A percentile compares a stretch with the other conserved stretches of the same genome.
phyloP scores from a whole-genome alignment of 345 rosid species.

The Jatropha curcas region DNA sequence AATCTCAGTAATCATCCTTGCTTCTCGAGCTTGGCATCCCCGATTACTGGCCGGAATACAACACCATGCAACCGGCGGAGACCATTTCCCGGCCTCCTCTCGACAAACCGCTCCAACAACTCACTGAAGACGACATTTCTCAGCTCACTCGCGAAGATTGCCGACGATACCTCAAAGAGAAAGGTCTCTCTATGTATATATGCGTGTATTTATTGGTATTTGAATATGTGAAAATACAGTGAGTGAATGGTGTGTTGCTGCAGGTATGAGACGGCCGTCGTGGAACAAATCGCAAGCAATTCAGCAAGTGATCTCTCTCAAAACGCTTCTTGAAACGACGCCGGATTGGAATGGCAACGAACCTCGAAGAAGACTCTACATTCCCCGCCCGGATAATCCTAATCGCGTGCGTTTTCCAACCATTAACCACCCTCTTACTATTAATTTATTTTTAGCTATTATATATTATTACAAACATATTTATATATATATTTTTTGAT shows the following conservation, averaged over 20 bases:
- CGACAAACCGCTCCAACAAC: constrained; percentile 68
- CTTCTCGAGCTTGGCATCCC: neutral
- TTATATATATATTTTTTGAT: neutral
- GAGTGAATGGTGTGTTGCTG: neutral
- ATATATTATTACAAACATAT: too few relatives aligned
- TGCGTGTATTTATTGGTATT: neutral
- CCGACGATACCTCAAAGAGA: constrained; percentile 82
- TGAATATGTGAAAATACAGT: neutral
- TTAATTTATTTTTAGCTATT: neutral
- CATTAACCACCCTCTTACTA: too few relatives aligned
- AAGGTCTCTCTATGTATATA: constrained; percentile 44
- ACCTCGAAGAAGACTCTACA: constrained; percentile 29
- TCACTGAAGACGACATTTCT: constrained; percentile 91
- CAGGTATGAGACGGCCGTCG: constrained; percentile 55
- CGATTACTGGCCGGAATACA: constrained; percentile 9
- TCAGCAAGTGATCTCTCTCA: constrained; percentile 55
- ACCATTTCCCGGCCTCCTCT: constrained; percentile 47
- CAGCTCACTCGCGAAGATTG: constrained; percentile 96
- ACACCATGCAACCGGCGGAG: constrained; percentile 18
- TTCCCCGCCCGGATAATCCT: constrained; percentile 21
- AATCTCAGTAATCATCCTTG: neutral
- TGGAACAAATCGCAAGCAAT: constrained; percentile 63
- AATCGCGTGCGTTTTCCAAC: constrained; percentile 22
- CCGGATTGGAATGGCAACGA: constrained; percentile 32
- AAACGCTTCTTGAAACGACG: constrained; percentile 40